Percentiles rank a stretch among this genome's conserved stretches.
phyloP scores from a whole-genome alignment of 768 basidiomycete genomes.

The Trametes elegans region DNA sequence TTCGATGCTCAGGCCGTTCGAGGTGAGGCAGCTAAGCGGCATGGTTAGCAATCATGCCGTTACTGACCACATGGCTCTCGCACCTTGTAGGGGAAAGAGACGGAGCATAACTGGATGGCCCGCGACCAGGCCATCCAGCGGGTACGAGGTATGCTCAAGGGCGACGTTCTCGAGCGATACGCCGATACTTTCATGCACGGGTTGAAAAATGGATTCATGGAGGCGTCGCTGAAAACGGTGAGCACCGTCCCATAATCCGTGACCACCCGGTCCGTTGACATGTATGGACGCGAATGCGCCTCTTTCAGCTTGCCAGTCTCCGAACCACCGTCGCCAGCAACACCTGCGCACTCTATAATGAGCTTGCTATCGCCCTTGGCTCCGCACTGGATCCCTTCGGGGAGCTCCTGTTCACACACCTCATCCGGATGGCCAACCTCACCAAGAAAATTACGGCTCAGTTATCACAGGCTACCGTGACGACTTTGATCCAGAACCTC shows the following conservation, averaged over 20 bases:
- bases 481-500: conserved; percentile 63
- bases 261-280: conserved; percentile 5
- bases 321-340: conserved; percentile 87
- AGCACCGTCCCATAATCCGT: conserved; percentile 29
- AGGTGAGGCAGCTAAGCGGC: conserved; percentile 42
- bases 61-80: background rate
- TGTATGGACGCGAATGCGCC: background rate
- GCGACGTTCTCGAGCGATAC: conserved; percentile 75
- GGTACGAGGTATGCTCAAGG: conserved; percentile 88
- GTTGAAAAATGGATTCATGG: conserved; percentile 76
- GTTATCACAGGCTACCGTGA: conserved; percentile 74
- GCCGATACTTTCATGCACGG: conserved; percentile 70
- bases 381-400: conserved; percentile 73
- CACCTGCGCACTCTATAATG: conserved; percentile 73
- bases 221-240: conserved; percentile 83
- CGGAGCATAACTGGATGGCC: conserved; percentile 91
- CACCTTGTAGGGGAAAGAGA: conserved; percentile 79
- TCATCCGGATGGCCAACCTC: conserved; percentile 82
- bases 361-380: conserved; percentile 68
- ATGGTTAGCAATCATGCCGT: background rate
- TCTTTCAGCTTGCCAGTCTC: conserved; percentile 71
- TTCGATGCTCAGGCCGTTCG: conserved; percentile 75
- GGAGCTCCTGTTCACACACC: conserved; percentile 71
- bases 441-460: conserved; percentile 93
- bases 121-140: conserved; percentile 76